Evolutionary conservation across 1,284 basidiomycete species (phyloP), one percentile per base, ranked within the genome.

Genomic region (Pseudozyma flocculosa): DNA sequence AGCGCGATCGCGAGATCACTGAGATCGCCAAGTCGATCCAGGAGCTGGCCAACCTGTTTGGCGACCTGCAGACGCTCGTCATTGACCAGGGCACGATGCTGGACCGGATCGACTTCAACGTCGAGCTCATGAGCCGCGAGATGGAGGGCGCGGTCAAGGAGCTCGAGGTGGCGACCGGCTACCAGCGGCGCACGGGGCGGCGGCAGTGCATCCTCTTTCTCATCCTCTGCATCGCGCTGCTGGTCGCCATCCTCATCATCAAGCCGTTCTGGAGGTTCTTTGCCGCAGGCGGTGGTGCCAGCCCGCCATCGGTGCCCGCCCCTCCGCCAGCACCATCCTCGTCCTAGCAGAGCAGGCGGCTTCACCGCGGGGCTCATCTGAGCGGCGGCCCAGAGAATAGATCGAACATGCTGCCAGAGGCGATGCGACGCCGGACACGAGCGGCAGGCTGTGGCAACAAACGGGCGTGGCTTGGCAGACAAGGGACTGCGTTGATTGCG

Each of bases 51-150:
- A 92, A 94, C 72, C 84, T 99, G 40, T 99, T 99, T 83, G 90
- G 93, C 70, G 95, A 99, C 76, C 83, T 99, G 37, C 88, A 88
- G 21, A 85, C 84, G 37, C 84, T 99, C 56, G 92, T 99, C 50
- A 96, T 98, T 62, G 95, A 98, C 79, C 95, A 99, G 78, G 95
- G 95, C 13, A 96, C 94, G 10, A 84, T 99, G 48, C 83, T 98
- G 51, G 95, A 98, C 79, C 89, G 90, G 38, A 86, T 98, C 51
- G 95, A 99, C 80, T 98, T 92, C 80, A 98, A 99, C 77, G 90
- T 98, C 50, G 92, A 97, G 78, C 87, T 89, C 78, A 92, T 93
- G 19, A 86, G 87, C 8, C 84, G 84, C 21, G 85, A 92, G 51
- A 84, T 95, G 77, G 79, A 86, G 50, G 89, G 89, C 36, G 91